Evolutionary conservation across 208 protist genomes (phyloP), one percentile per base, ranked within the genome.

Genomic region (Crithidia acanthocephali): DNA sequence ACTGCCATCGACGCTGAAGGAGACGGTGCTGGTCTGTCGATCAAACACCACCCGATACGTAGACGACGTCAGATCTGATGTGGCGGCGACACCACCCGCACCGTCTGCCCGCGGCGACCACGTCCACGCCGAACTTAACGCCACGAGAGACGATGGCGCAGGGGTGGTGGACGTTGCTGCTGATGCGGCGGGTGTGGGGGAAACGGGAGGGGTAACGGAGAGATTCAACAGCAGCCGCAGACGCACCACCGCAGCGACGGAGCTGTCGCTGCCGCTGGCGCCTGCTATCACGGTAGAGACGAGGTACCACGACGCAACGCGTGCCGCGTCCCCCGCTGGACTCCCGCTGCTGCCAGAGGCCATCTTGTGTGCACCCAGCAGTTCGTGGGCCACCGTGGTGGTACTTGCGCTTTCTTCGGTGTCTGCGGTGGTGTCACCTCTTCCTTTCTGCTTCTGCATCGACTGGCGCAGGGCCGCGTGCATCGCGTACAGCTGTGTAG

Each of bases 171-270:
- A 8, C 32, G 55, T 30, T 5, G 10, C 15, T 33, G 32, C 55
- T 33, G 33, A 40, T 32, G 50, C 13, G 2, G 30, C 9, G 1
- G 55, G 22, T 44, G 57, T 0, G 2, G 23, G 7, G 13, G 57
- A 28, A 18, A 27, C 16, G 4, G 42, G 22, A 16, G 20, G 32
- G 20, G 48, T 10, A 16, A 42, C 23, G 15, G 70, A 65, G 18
- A 66, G 42, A 35, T 76, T 76, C 7, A 76, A 57, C 20, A 72
- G 45, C n/a, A 77, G 37, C 22, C 33, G 56, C n/a, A 77, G 63
- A n/a, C n/a, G 15, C 16, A 68, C 45, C n/a, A 33, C 33, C 15
- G 32, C n/a, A 27, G 22, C 15, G 7, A 1, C n/a, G 25, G 27
- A 63, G 42, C 15, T 32, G 23, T 27, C 28, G 16, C 11, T 23